These are phyloP conservation scores for Alopecurus myosuroides DNA, from an alignment of 176 grass and related monocot genomes.

Conservation along the genomic window DNA sequence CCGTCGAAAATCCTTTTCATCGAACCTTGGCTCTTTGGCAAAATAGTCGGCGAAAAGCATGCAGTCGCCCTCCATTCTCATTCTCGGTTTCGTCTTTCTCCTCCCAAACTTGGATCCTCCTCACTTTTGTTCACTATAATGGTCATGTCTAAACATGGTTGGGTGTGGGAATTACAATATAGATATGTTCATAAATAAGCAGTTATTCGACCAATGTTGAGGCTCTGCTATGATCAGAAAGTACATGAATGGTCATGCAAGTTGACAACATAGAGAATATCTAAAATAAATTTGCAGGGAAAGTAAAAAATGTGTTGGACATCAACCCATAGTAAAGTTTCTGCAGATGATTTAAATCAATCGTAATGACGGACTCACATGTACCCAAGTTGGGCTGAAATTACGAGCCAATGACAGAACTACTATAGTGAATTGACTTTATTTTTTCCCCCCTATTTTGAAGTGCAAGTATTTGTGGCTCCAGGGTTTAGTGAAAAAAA, in stretches of 20 bases:
- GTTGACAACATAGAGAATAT: background rate
- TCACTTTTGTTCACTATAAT: too few species aligned
- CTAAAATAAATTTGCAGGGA: background rate
- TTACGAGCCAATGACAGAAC: background rate
- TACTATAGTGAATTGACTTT: background rate
- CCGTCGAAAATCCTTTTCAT: too few species aligned
- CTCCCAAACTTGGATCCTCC: too few species aligned
- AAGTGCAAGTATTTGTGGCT: background rate
- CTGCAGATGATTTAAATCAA: slow-evolving; percentile 16
- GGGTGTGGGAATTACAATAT: too few species aligned
- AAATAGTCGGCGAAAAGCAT: too few species aligned
- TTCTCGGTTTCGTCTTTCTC: too few species aligned
- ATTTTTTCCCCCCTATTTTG: background rate
- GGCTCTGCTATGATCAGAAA: too few species aligned
- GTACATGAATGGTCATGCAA: slow-evolving; percentile 2
- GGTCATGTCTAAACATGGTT: too few species aligned
- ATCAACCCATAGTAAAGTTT: background rate
- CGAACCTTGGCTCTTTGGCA: too few species aligned
- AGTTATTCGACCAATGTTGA: too few species aligned
- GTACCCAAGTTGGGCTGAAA: background rate
- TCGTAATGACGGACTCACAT: background rate
- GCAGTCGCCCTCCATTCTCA: too few species aligned
- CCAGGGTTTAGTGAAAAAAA: slow-evolving; percentile 7
- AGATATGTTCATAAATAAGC: too few species aligned
- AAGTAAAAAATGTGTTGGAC: background rate